Conservation (phyloP, 495 filamentous ascomycete species). For the Wilcoxina mikolae region DNA sequence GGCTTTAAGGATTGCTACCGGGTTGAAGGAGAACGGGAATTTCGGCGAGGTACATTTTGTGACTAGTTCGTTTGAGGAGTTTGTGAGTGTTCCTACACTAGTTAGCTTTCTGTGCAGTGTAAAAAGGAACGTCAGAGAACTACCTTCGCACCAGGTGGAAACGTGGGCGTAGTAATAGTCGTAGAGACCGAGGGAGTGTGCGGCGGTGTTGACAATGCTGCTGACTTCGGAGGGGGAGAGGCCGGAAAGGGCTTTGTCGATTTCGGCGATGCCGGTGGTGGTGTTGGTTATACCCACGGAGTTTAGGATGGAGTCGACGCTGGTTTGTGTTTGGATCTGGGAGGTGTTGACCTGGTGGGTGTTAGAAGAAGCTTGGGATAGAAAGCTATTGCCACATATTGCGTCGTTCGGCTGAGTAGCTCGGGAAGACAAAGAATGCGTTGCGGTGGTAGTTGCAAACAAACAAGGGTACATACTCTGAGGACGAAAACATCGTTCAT, state of each 20-base stretch:
- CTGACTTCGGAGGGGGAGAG: neutral
- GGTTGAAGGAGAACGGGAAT: conserved; percentile 21
- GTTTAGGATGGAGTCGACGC: conserved; percentile 6
- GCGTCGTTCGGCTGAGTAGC: neutral
- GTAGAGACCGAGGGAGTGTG: conserved; percentile 16
- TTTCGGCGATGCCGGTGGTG: conserved; percentile 7
- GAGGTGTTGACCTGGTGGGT: conserved; percentile 12
- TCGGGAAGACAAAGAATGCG: neutral
- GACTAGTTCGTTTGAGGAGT: neutral
- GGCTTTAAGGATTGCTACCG: conserved; percentile 13
- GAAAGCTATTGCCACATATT: no score
- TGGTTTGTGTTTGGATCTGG: conserved; percentile 8
- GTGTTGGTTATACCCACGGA: conserved; percentile 1
- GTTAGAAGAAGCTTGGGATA: no score
- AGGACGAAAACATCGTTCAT: conserved; percentile 21
- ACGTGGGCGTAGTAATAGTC: conserved; percentile 23
- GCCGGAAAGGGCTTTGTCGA: neutral
- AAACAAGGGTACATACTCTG: conserved; percentile 7
- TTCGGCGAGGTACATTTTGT: conserved; percentile 17
- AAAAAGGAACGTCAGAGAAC: neutral
- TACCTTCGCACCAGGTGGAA: conserved; percentile 22
- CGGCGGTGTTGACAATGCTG: conserved; percentile 15
- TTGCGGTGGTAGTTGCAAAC: neutral
- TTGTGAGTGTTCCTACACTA: neutral
- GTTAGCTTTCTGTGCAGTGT: neutral